Base-by-base conservation (phyloP, 768 basidiomycete genomes). In the Suillus fuscotomentosus region DNA sequence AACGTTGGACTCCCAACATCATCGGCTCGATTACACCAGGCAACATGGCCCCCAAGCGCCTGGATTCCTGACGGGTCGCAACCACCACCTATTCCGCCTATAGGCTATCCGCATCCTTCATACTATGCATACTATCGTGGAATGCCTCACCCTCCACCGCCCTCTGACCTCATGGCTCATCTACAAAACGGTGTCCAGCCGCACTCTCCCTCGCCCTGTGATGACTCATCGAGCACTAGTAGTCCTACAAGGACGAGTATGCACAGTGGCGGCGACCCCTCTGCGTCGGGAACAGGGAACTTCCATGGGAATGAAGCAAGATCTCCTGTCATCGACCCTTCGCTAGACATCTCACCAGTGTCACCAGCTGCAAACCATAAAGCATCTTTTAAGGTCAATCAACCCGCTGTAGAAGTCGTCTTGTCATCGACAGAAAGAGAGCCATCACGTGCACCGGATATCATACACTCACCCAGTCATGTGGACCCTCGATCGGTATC, bases 41-140 rank as follows among this genome's bases (percentile, higher is more conserved):
- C 80, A 50, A 79, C 73, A 63, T 86, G 80, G 83, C 73, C 73
- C 22, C 75, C 72, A 66, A 73, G 81, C 36, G 77, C 79, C 51
- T 71, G 59, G 15, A 42, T 59, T 31, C 62, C 41, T 72, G 81
- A 65, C 78, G 81, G 83, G 65, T 70, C 72, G 69, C 70, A 74
- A 71, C 73, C 67, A 68, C 70, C 76, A 2, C 71, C 78, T 27
- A 64, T 71, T 56, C 67, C 72, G 43, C 74, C 76, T 22, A 73
- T 77, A 36, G 78, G 77, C 60, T 83, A 82, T 64, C 72, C 77
- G 20, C 76, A 59, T 47, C 65, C 68, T 22, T 65, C 61, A 6
- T 80, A 76, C 63, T 79, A 79, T 61, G 80, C 82, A 5, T 85
- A 86, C 69, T 87, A 88, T 67, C 84, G 86, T 17, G 70, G 47